Base-by-base conservation (phyloP, 2,329 filamentous ascomycete species). In the Stachybotrys chartarum region DNA sequence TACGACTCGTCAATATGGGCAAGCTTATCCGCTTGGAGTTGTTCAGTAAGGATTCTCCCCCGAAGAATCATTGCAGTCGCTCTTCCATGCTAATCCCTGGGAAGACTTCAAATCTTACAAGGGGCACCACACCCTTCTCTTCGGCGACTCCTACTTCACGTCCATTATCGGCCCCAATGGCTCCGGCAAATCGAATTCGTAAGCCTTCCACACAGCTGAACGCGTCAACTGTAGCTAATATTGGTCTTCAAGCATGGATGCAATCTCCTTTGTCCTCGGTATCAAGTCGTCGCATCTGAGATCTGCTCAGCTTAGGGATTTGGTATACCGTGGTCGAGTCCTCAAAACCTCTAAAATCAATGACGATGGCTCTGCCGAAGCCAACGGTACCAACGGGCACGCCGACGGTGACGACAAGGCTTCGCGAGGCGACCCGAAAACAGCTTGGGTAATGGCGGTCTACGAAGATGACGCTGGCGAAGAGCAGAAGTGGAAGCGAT, bases 141-240 rank as follows among this genome's bases (percentile, higher is more conserved):
- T 99, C 66, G 93, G 93, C 67, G 93, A 99, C 76, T 95, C 92
- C 2, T 97, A 97, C 75, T 99, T 99, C 73, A 99, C 94, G 52
- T 99, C 94, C 47, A 97, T 99, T 68, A 97, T 99, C 68, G 94
- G 95, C 6, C 94, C 94, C 70, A 99, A 99, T 92, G 94, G 94
- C 78, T 97, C 94, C 42, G 94, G 94, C 61, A 99, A 99, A 74
- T 99, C 94, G 18, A 99, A 99, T 72, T 96, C 92, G 90, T 93
- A 75, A 70, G 86, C 78, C 47, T 60, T 42, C 10, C 8, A 42
- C 24, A 24, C 24, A 24, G 24, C 24, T 24, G 24, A 24, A 24
- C 24, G 24, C 24, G 24, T 24, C 24, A 24, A 24, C 24, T 24
- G 35, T 42, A 10, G 14, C 35, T 47, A 24, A 47, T 24, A n/a